These are phyloP conservation scores for Nigrospora oryzae DNA, from an alignment of 2,329 filamentous ascomycete species.

Conservation along the genomic window DNA sequence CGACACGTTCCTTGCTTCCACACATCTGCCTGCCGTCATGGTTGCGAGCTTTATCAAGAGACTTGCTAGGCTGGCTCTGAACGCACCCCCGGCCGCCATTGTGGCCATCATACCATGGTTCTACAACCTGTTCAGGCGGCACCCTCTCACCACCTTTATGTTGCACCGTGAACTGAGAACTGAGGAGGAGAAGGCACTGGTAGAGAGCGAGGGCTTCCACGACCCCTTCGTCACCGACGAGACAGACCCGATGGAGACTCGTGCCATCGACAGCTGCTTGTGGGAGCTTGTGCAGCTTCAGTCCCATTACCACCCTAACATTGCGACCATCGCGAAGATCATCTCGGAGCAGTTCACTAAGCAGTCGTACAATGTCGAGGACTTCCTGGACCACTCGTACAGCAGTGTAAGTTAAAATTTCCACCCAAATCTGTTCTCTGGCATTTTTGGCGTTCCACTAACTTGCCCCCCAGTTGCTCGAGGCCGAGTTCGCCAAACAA, in stretches of 20 bases:
- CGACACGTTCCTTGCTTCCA: slow-evolving; percentile 82
- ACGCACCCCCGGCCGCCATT: slow-evolving; percentile 81
- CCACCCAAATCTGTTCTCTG: no score
- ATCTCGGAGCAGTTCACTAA: slow-evolving; percentile 97
- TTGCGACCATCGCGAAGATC: slow-evolving; percentile 88
- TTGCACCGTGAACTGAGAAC: slow-evolving; percentile 69
- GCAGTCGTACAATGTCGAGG: slow-evolving; percentile 87
- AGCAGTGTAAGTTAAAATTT: slow-evolving; percentile 49
- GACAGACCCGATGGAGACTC: slow-evolving; percentile 73
- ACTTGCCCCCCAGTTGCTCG: slow-evolving; percentile 54
- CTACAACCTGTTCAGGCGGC: slow-evolving; percentile 87
- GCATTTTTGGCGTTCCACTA: slow-evolving; percentile 12
- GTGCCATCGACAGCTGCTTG: slow-evolving; percentile 82
- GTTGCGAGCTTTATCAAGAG: slow-evolving; percentile 96
- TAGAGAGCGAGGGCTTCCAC: slow-evolving; percentile 50
- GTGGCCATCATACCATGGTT: slow-evolving; percentile 87
- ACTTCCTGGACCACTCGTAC: slow-evolving; percentile 95
- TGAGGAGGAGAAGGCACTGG: slow-evolving; percentile 43
- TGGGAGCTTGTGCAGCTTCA: slow-evolving; percentile 93
- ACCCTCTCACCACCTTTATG: slow-evolving; percentile 93
- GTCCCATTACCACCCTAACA: slow-evolving; percentile 93
- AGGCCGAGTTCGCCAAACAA: slow-evolving; percentile 74
- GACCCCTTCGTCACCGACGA: slow-evolving; percentile 76
- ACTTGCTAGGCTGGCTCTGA: slow-evolving; percentile 75
- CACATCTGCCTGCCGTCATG: slow-evolving; percentile 82